These are phyloP conservation scores for Lactarius sanguifluus DNA, from an alignment of 768 basidiomycete genomes.

Conservation along the genomic window DNA sequence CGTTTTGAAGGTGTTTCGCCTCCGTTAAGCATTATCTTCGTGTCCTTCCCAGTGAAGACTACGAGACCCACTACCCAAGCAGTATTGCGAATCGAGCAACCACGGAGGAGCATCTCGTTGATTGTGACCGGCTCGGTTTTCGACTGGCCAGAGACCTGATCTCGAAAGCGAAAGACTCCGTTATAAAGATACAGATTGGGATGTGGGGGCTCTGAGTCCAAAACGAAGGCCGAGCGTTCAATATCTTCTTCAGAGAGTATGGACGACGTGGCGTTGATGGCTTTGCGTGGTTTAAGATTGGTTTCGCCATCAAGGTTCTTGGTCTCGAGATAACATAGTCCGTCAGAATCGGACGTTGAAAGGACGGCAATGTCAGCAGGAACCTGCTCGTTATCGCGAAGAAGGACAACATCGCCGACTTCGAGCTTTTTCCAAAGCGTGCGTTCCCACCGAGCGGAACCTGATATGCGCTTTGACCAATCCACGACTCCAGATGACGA, in stretches of 20 bases:
- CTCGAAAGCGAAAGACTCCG: conserved; percentile 76
- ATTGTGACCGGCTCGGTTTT: conserved; percentile 77
- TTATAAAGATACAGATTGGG: conserved; percentile 92
- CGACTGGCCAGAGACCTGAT: conserved; percentile 48
- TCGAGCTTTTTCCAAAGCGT: conserved; percentile 99
- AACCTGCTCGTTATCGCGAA: conserved; percentile 93
- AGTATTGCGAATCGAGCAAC: conserved; percentile 87
- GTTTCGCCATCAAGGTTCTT: conserved; percentile 99
- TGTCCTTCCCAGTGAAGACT: conserved; percentile 89
- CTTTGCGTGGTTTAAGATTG: conserved; percentile 85
- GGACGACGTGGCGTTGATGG: conserved; percentile 69
- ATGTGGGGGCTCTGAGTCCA: conserved; percentile 93
- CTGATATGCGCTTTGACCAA: conserved; percentile 64
- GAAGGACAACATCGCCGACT: conserved; percentile 91
- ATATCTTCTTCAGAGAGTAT: conserved; percentile 87
- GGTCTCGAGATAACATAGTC: conserved; percentile 93
- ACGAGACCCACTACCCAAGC: conserved; percentile 93
- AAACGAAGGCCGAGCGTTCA: conserved; percentile 79
- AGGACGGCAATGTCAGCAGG: conserved; percentile 95
- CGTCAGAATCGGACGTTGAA: conserved; percentile 87
- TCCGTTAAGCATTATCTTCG: conserved; percentile 90
- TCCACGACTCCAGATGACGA: conserved; percentile 68
- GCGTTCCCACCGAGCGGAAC: conserved; percentile 86
- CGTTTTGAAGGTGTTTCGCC: conserved; percentile 95
- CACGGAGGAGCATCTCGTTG: conserved; percentile 90